Conservation (phyloP, 176 grass and related monocot species). For the Poa pratensis region DNA sequence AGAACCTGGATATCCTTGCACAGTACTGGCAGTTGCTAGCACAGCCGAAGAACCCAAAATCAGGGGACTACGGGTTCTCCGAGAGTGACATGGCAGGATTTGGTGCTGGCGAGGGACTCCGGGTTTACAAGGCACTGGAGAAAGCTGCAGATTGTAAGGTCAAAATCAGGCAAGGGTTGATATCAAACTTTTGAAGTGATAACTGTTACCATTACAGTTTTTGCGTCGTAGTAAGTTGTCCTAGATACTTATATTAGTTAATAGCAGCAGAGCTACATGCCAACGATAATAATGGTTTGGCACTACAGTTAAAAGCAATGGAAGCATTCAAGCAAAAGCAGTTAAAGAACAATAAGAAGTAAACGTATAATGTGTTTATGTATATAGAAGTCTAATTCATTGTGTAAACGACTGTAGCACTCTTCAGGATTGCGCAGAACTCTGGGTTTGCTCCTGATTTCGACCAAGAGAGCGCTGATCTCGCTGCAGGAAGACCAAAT, state of each 20-base stretch:
- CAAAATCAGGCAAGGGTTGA: conserved; percentile 61
- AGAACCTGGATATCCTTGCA: conserved; percentile 72
- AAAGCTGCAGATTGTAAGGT: conserved; percentile 75
- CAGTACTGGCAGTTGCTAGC: conserved; percentile 91
- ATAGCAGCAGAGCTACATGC: not conserved
- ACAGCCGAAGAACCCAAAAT: conserved; percentile 60
- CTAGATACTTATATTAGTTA: not conserved
- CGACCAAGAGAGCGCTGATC: conserved; percentile 75
- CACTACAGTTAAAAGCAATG: not conserved
- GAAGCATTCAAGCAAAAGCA: not conserved
- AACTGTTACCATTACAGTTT: not conserved
- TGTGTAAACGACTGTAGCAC: not conserved
- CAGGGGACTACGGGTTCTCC: conserved; percentile 83
- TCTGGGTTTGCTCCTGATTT: conserved; percentile 85
- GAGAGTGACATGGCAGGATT: conserved; percentile 75
- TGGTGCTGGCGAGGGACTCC: conserved; percentile 60
- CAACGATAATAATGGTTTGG: not conserved
- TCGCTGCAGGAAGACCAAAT: conserved; percentile 81
- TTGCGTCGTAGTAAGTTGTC: not conserved
- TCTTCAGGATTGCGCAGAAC: conserved; percentile 88
- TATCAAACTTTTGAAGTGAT: not conserved
- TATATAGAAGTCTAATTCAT: not conserved
- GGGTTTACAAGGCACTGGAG: conserved; percentile 72
- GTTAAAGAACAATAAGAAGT: not conserved
- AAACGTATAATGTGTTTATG: not conserved